Conservation (phyloP, 371 early-diverging fungal species). For the Choanephora cucurbitarum region DNA sequence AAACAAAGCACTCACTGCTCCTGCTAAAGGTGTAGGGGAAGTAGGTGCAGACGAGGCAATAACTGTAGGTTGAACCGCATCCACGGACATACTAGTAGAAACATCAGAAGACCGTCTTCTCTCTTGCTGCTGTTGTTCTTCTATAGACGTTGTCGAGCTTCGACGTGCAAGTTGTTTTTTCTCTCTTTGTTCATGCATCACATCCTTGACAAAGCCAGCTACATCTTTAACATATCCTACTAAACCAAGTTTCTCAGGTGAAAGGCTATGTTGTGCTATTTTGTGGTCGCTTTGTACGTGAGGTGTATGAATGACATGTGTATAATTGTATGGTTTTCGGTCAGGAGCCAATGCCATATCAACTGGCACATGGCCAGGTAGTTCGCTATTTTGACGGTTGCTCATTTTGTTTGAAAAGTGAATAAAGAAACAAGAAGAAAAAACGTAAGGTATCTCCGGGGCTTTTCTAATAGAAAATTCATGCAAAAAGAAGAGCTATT, state of each 20-base stretch:
- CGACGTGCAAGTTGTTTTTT: conserved; percentile 15
- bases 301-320: conserved; percentile 22
- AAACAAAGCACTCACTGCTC: conserved; percentile 37
- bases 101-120: conserved; percentile 14
- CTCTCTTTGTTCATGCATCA: conserved; percentile 31
- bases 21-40: conserved; percentile 28
- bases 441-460: too few relatives aligned
- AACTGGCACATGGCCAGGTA: conserved; percentile 38
- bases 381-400: not conserved
- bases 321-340: conserved; percentile 32
- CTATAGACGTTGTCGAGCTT: conserved; percentile 18
- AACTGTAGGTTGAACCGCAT: conserved; percentile 2
- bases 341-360: conserved; percentile 47
- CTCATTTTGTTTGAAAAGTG: too few relatives aligned
- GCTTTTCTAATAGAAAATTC: too few relatives aligned
- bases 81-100: not conserved
- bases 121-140: not conserved
- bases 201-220: conserved; percentile 50
- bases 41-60: not conserved
- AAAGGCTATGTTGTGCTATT: conserved; percentile 40
- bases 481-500: too few relatives aligned
- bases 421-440: too few relatives aligned
- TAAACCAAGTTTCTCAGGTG: conserved; percentile 48
- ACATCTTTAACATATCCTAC: conserved; percentile 54
- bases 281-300: conserved; percentile 13